These are phyloP conservation scores for Kurtzmaniella quercitrusa DNA, from an alignment of 1,139 yeast species.

Conservation along the genomic window DNA sequence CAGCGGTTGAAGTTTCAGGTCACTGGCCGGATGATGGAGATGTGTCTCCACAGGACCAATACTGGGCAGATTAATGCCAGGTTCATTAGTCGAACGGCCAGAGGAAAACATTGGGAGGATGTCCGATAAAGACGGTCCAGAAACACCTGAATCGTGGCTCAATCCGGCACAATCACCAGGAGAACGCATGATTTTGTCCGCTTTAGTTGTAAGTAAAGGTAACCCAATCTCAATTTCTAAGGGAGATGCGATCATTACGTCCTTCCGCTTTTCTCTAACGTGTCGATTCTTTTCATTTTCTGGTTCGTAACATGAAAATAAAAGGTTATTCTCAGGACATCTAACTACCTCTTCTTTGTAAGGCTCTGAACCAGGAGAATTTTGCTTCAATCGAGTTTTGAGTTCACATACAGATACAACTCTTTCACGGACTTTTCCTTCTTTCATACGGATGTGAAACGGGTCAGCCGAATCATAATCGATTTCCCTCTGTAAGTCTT, in stretches of 20 bases:
- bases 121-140: neutral
- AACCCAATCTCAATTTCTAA: conserved; percentile 43
- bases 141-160: neutral
- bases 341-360: conserved; percentile 60
- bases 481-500: conserved; percentile 48
- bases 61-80: conserved; percentile 16
- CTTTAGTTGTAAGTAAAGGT: conserved; percentile 41
- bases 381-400: conserved; percentile 45
- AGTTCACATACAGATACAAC: conserved; percentile 58
- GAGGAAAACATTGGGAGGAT: conserved; percentile 12
- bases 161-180: neutral
- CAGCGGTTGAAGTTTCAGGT: conserved; percentile 15
- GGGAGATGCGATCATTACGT: conserved; percentile 39
- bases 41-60: conserved; percentile 43
- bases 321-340: conserved; percentile 56
- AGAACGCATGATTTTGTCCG: conserved; percentile 23
- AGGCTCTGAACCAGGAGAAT: conserved; percentile 32
- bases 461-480: conserved; percentile 54
- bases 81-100: conserved; percentile 19
- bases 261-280: conserved; percentile 12
- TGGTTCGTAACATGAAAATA: conserved; percentile 52
- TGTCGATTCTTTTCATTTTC: conserved; percentile 12
- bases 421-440: conserved; percentile 44
- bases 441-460: conserved; percentile 20
- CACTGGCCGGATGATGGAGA: conserved; percentile 22